A percentile compares a stretch with the other conserved stretches of the same genome.
phyloP scores from a whole-genome alignment of 2,329 filamentous ascomycete species.

The Ophiocordyceps polyrhachis-furcata region DNA sequence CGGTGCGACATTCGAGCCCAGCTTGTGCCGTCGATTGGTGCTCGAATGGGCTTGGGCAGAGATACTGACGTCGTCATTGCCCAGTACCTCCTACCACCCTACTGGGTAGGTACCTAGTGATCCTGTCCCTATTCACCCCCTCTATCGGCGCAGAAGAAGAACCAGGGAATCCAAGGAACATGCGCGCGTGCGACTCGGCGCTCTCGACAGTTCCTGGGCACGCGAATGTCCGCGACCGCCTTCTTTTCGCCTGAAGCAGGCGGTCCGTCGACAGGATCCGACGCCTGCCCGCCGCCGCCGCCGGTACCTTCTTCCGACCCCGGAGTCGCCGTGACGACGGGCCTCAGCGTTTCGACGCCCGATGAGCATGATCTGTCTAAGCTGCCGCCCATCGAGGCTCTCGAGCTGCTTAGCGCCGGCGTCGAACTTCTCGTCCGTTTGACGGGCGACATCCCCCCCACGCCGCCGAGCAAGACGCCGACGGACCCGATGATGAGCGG shows the following conservation, averaged over 20 bases:
- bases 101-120: no score
- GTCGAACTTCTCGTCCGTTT: slow-evolving; percentile 53
- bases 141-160: no score
- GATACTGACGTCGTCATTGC: no score
- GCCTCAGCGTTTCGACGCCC: slow-evolving; percentile 8
- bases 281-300: slow-evolving; percentile 13
- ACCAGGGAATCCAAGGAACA: neutral
- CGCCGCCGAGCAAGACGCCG: slow-evolving; percentile 47
- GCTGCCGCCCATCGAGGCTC: slow-evolving; percentile 52
- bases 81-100: no score
- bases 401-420: slow-evolving; percentile 59
- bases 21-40: no score
- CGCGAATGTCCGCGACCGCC: neutral
- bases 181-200: neutral
- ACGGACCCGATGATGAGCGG: slow-evolving; percentile 47
- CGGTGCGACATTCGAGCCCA: no score
- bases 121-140: no score
- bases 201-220: neutral
- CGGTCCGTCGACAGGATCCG: neutral
- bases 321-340: slow-evolving; percentile 11
- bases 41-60: no score
- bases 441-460: slow-evolving; percentile 64
- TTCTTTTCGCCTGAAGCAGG: neutral
- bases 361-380: slow-evolving; percentile 49
- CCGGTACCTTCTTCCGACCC: slow-evolving; percentile 22